phyloP scores from a whole-genome alignment of 805 yeast species.

The Starmerella scarabaei region DNA sequence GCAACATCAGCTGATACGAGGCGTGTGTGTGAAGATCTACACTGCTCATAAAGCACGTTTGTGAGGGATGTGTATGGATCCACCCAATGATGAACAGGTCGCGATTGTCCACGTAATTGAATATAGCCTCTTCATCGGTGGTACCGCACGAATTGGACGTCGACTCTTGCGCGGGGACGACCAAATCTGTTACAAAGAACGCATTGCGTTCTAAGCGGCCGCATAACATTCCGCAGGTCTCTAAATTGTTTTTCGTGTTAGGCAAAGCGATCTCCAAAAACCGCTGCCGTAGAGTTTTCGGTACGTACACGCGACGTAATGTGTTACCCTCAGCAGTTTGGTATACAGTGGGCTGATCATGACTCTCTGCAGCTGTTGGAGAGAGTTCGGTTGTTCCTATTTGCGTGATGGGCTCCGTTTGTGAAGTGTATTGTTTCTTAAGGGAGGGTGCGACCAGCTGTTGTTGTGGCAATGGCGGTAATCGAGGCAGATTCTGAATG shows the following conservation, averaged over 20 bases:
- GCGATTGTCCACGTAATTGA: conserved; percentile 41
- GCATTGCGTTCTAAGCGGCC: conserved; percentile 51
- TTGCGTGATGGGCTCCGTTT: background rate
- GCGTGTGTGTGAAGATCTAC: conserved; percentile 57
- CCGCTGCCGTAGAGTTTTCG: conserved; percentile 31
- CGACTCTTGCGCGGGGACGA: conserved; percentile 51
- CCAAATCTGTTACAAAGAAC: conserved; percentile 46
- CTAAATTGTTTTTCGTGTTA: conserved; percentile 41
- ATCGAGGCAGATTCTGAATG: background rate
- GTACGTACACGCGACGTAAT: conserved; percentile 40
- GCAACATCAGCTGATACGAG: conserved; percentile 55
- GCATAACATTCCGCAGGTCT: conserved; percentile 56
- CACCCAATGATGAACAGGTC: conserved; percentile 56
- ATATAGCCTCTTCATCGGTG: conserved; percentile 44
- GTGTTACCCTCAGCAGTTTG: conserved; percentile 6
- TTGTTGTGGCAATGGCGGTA: background rate
- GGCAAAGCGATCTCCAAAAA: conserved; percentile 37
- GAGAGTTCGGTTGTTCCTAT: no score
- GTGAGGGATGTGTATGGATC: conserved; percentile 68
- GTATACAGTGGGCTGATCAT: background rate
- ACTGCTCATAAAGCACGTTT: conserved; percentile 53
- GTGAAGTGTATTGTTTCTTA: no score
- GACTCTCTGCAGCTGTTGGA: no score
- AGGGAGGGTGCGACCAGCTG: background rate
- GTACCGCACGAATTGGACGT: conserved; percentile 53